Evolutionary conservation across 495 filamentous ascomycete species (phyloP), one percentile per base, ranked within the genome.

Genomic region (Daldinia childiae): DNA sequence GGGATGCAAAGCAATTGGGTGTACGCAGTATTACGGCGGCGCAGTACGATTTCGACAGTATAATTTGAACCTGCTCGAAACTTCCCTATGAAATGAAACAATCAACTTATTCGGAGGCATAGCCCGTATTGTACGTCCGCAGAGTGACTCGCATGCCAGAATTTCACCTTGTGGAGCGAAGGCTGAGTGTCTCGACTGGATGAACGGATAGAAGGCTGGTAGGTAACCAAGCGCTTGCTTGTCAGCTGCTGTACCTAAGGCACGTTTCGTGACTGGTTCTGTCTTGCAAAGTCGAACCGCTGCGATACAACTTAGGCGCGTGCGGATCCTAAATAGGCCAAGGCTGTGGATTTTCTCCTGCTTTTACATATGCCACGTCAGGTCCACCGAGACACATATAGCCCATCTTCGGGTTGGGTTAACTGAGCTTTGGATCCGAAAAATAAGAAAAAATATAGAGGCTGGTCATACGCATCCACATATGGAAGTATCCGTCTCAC

Each of bases 401-500:
- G 1, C 30, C 58, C 54, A 41, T 64, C 60, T 39, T 64, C 50
- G 36, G 27, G 55, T 60, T 56, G 36, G 27, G 55, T 41, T 32
- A 21, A 54, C 41, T 30, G 27, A 59, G 36, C 39, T 32, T 67
- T 52, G 24, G 27, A 60, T 26, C 14, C 21, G 38, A 52, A 45
- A 19, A 38, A 36, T 11, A 17, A 48, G 24, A 57, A 27, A 68
- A 68, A 55, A 45, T 38, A n/a, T 68, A 50, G 60, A 72, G 69
- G 69, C 32, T 68, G 64, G 69, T 68, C 55, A 64, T 71, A 43
- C 27, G 63, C 54, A 67, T 60, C 68, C 68, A 66, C 68, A 71
- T 34, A 62, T 69, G 70, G 65, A 69, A 69, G 57, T 69, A 59
- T 66, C 71, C 71, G 71, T 73, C 61, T 50, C 62, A 73, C 64